These are phyloP conservation scores for Tricholoma flavovirens DNA, from an alignment of 768 basidiomycete genomes.

Conservation along the genomic window DNA sequence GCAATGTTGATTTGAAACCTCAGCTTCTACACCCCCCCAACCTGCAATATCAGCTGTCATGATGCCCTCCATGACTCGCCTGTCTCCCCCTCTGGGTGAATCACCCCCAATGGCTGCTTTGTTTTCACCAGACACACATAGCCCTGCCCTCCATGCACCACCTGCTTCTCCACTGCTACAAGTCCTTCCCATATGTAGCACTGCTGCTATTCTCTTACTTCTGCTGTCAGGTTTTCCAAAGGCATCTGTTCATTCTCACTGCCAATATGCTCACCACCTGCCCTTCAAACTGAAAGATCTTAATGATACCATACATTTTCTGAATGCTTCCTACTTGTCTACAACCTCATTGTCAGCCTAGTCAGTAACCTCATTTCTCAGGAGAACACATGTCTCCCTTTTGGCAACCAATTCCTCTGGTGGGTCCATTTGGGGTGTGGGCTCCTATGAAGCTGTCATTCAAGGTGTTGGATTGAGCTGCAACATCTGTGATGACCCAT, in stretches of 20 bases:
- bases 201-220: slow-evolving; percentile 10
- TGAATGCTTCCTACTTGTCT: not conserved
- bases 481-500: slow-evolving; percentile 41
- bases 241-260: slow-evolving; percentile 44
- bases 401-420: slow-evolving; percentile 42
- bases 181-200: slow-evolving; percentile 18
- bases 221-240: slow-evolving; percentile 16
- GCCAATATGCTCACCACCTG: slow-evolving; percentile 31
- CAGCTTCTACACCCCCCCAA: not conserved
- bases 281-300: slow-evolving; percentile 34
- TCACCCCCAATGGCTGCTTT: slow-evolving; percentile 4
- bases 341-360: slow-evolving; percentile 16
- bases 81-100: slow-evolving; percentile 5
- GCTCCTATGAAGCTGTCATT: slow-evolving; percentile 40
- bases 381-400: slow-evolving; percentile 36
- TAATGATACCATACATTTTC: slow-evolving; percentile 31
- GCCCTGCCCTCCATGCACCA: slow-evolving; percentile 12
- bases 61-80: slow-evolving; percentile 4
- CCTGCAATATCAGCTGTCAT: slow-evolving; percentile 1
- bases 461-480: slow-evolving; percentile 35
- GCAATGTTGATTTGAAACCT: too few species aligned
- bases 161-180: slow-evolving; percentile 21
- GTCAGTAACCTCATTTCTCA: slow-evolving; percentile 44
- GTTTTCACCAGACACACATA: slow-evolving; percentile 5
- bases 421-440: slow-evolving; percentile 24